A percentile compares a stretch with the other conserved stretches of the same genome.
phyloP scores from a whole-genome alignment of 1,284 basidiomycete species.

The Cystobasidium slooffiae region DNA sequence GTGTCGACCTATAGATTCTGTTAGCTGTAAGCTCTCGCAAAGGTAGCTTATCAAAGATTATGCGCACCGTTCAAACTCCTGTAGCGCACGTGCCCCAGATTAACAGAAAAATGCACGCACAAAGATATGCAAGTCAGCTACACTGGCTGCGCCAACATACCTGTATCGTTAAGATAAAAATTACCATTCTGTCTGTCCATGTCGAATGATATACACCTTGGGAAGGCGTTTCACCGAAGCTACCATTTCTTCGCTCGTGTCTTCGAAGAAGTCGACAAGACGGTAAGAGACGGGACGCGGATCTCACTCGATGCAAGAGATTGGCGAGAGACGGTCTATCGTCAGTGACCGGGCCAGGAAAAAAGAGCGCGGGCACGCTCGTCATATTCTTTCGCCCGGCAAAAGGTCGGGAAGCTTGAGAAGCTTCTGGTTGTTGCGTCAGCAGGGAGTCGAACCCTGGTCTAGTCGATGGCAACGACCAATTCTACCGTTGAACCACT shows the following conservation, averaged over 20 bases:
- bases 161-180: neutral
- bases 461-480: constrained; percentile 26
- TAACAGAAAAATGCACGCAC: neutral
- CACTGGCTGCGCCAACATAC: neutral
- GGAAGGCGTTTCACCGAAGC: constrained; percentile 62
- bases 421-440: too few species aligned
- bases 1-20: constrained; percentile 22
- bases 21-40: neutral
- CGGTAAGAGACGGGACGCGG: too few species aligned
- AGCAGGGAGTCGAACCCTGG: constrained; percentile 26
- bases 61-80: constrained; percentile 40
- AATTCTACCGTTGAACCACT: constrained; percentile 12
- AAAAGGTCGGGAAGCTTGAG: too few species aligned
- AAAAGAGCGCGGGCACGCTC: too few species aligned
- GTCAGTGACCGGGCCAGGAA: too few species aligned
- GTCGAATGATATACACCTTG: constrained; percentile 74
- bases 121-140: neutral
- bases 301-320: too few species aligned
- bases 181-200: constrained; percentile 91
- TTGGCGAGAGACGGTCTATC: too few species aligned
- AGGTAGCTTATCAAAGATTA: neutral
- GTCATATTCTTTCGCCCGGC: too few species aligned
- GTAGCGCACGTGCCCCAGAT: neutral
- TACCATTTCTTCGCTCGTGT: neutral
- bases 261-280: too few species aligned